A percentile compares a stretch with the other conserved stretches of the same genome.
These are phyloP conservation scores for Breviolum minutum DNA, from an alignment of 73 alveolate species.

Conservation along the genomic window DNA sequence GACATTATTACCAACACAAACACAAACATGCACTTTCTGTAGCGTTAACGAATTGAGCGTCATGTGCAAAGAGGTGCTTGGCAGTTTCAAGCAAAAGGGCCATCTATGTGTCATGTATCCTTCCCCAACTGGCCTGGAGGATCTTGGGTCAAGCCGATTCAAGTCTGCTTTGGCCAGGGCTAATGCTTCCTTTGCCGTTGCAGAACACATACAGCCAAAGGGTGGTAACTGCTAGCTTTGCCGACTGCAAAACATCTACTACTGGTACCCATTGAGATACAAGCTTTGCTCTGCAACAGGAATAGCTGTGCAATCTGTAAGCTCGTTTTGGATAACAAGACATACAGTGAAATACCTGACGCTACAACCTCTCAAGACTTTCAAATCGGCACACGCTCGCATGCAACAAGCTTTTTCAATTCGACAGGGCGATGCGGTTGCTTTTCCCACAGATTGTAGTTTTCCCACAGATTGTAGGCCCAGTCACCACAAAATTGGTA, in stretches of 20 bases:
- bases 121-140: constrained; percentile 15
- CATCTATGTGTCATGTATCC: background rate
- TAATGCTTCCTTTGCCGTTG: constrained; percentile 37
- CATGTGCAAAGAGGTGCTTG: too few relatives aligned
- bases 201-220: background rate
- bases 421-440: background rate
- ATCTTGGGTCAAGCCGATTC: constrained; percentile 58
- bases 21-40: too few relatives aligned
- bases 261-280: background rate
- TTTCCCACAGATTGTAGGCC: background rate
- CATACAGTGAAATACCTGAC: background rate
- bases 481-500: constrained; percentile 39
- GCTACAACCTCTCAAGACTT: background rate
- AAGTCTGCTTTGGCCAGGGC: constrained; percentile 58
- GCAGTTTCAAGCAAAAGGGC: too few relatives aligned
- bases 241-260: background rate
- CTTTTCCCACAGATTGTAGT: background rate
- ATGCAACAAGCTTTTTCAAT: background rate
- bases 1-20: too few relatives aligned
- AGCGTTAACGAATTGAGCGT: too few relatives aligned
- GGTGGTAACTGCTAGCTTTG: background rate
- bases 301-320: background rate
- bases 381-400: too few relatives aligned
- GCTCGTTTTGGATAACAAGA: background rate
- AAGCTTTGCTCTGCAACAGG: too few relatives aligned